phyloP scores from a whole-genome alignment of 148 eudicot genomes.

The Drosera capensis region DNA sequence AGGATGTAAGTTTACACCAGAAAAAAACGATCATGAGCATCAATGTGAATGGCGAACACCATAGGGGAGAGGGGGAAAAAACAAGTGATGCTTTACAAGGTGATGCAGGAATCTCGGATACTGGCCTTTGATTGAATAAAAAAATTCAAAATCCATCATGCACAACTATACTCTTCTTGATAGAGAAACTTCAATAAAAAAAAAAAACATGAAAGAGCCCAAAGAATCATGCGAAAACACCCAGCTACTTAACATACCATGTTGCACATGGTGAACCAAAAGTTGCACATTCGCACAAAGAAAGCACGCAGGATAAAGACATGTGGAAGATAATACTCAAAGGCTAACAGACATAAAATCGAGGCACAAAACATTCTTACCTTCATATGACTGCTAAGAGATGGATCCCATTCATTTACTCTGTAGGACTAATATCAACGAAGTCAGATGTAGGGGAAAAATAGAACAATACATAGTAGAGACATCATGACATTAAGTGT shows the following conservation, averaged over 20 bases:
- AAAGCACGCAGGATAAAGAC: neutral
- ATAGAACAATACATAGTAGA: constrained; percentile 2
- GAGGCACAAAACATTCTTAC: constrained; percentile 43
- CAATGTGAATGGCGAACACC: neutral
- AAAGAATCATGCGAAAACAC: too few species aligned
- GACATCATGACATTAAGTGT: constrained; percentile 1
- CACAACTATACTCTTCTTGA: too few species aligned
- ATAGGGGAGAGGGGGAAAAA: too few species aligned
- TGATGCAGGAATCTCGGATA: too few species aligned
- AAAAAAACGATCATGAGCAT: neutral
- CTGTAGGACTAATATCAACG: constrained; percentile 64
- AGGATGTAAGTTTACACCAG: neutral
- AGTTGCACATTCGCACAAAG: too few species aligned
- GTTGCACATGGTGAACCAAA: too few species aligned
- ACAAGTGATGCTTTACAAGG: too few species aligned
- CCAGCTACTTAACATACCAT: too few species aligned
- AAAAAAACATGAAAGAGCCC: too few species aligned
- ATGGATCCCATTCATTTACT: constrained; percentile 70
- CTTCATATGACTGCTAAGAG: constrained; percentile 75
- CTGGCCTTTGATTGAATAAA: too few species aligned
- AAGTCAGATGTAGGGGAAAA: neutral
- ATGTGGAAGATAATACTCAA: neutral
- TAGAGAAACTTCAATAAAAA: too few species aligned
- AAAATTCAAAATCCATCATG: too few species aligned
- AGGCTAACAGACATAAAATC: neutral